These are phyloP conservation scores for Meyerozyma sp. DNA, from an alignment of 1,139 yeast species.

Conservation along the genomic window DNA sequence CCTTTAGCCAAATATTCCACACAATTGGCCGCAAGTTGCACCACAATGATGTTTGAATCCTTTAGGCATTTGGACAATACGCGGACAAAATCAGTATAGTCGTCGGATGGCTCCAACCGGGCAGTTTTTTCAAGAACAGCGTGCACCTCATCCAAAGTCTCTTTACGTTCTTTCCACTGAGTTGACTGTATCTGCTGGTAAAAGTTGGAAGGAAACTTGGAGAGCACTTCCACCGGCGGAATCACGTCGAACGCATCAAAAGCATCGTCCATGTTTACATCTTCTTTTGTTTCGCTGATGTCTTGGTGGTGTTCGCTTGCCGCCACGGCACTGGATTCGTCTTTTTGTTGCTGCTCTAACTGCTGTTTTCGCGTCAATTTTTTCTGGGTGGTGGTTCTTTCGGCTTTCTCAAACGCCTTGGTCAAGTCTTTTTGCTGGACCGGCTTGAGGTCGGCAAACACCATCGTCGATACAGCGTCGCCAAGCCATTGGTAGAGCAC, in stretches of 20 bases:
- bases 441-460: constrained; percentile 76
- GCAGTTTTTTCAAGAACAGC: constrained; percentile 49
- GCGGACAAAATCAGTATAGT: constrained; percentile 58
- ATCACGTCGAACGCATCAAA: constrained; percentile 29
- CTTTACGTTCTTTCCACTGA: constrained; percentile 92
- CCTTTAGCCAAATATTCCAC: constrained; percentile 64
- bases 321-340: constrained; percentile 13
- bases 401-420: constrained; percentile 52
- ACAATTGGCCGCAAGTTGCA: constrained; percentile 71
- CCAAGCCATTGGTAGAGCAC: constrained; percentile 79
- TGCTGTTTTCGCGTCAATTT: constrained; percentile 51
- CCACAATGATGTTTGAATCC: constrained; percentile 90
- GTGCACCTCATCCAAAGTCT: constrained; percentile 66
- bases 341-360: constrained; percentile 9
- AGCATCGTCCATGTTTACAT: constrained; percentile 9
- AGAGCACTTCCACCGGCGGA: constrained; percentile 52
- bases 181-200: constrained; percentile 49
- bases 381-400: constrained; percentile 45
- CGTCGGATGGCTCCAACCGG: constrained; percentile 33
- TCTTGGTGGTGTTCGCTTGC: constrained; percentile 5
- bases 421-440: constrained; percentile 86
- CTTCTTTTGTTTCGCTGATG: not conserved
- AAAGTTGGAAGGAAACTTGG: constrained; percentile 63
- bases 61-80: constrained; percentile 68
- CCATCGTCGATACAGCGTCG: constrained; percentile 49